Percentiles rank a stretch among this genome's conserved stretches.
These are phyloP conservation scores for Coemansia sp. DNA, from an alignment of 192 early-diverging fungal species.

Conservation along the genomic window DNA sequence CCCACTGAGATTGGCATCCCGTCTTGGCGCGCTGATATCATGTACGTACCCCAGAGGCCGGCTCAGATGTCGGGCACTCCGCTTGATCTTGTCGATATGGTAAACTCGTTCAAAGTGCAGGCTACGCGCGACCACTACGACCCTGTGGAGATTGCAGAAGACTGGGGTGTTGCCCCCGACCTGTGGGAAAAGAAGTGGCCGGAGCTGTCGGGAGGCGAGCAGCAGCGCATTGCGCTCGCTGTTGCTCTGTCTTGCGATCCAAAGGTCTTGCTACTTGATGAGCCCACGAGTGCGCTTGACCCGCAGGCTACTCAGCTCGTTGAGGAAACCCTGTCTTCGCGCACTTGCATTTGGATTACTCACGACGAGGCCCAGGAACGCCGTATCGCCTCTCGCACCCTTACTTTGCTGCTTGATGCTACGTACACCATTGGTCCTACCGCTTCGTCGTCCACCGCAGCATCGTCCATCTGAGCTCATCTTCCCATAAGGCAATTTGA, in stretches of 20 bases:
- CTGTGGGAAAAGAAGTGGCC: conserved; percentile 76
- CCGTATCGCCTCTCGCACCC: conserved; percentile 53
- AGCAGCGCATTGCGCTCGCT: conserved; percentile 77
- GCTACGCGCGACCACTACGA: conserved; percentile 47
- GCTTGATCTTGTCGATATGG: conserved; percentile 61
- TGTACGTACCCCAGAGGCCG: conserved; percentile 85
- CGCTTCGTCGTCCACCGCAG: conserved; percentile 1
- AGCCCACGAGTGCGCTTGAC: conserved; percentile 86
- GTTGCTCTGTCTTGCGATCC: conserved; percentile 76
- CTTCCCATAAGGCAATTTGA: conserved; percentile 2
- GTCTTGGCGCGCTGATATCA: conserved; percentile 70
- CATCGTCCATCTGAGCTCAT: conserved; percentile 1
- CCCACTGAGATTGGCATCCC: conserved; percentile 63
- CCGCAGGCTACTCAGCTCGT: conserved; percentile 66
- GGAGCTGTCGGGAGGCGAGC: conserved; percentile 81
- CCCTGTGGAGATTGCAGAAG: conserved; percentile 63
- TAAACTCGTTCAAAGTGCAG: conserved; percentile 58
- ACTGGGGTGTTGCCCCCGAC: conserved; percentile 67
- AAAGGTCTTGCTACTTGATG: conserved; percentile 76
- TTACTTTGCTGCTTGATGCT: conserved; percentile 35
- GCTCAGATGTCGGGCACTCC: conserved; percentile 72
- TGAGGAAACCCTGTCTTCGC: conserved; percentile 62
- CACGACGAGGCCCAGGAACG: conserved; percentile 68
- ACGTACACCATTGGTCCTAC: conserved; percentile 14
- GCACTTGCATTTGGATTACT: conserved; percentile 79